phyloP scores from a whole-genome alignment of 163 green algal genomes.

The Scenedesmus sp. region DNA sequence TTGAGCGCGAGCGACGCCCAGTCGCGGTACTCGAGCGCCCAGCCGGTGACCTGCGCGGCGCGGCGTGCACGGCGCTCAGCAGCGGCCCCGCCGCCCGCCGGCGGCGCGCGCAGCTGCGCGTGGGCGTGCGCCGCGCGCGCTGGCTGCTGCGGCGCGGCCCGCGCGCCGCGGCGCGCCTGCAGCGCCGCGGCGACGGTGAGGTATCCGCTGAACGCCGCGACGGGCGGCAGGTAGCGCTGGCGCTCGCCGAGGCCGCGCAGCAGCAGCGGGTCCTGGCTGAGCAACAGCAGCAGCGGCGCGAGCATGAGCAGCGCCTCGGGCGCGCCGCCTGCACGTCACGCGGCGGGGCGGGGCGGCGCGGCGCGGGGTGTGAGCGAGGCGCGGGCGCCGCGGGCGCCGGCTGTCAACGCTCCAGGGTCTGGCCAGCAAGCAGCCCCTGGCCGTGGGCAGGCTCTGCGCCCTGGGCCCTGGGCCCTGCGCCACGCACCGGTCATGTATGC shows the following conservation, averaged over 20 bases:
- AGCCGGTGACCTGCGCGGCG: slow-evolving; percentile 10
- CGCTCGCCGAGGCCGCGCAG: slow-evolving; percentile 66
- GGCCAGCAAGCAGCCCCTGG: too few species aligned
- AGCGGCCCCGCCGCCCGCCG: background rate
- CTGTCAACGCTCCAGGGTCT: too few species aligned
- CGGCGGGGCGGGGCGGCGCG: too few species aligned
- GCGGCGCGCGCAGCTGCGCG: background rate
- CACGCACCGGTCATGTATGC: slow-evolving; percentile 53
- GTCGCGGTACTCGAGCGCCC: slow-evolving; percentile 9
- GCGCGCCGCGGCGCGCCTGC: slow-evolving; percentile 8
- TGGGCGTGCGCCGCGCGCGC: background rate
- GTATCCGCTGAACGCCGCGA: slow-evolving; percentile 52
- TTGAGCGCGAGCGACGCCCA: background rate
- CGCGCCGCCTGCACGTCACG: slow-evolving; percentile 43
- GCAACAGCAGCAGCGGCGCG: slow-evolving; percentile 90
- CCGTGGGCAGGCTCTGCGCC: too few species aligned
- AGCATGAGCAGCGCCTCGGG: slow-evolving; percentile 79
- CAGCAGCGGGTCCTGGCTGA: slow-evolving; percentile 79
- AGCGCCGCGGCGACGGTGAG: slow-evolving; percentile 9
- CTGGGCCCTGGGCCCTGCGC: too few species aligned
- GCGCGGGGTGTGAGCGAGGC: too few species aligned
- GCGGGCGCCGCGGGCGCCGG: too few species aligned
- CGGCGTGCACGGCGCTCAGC: background rate
- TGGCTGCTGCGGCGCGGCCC: background rate
- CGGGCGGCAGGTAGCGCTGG: slow-evolving; percentile 81